phyloP scores from a whole-genome alignment of 805 yeast species.

The Wickerhamiella sorbophila region DNA sequence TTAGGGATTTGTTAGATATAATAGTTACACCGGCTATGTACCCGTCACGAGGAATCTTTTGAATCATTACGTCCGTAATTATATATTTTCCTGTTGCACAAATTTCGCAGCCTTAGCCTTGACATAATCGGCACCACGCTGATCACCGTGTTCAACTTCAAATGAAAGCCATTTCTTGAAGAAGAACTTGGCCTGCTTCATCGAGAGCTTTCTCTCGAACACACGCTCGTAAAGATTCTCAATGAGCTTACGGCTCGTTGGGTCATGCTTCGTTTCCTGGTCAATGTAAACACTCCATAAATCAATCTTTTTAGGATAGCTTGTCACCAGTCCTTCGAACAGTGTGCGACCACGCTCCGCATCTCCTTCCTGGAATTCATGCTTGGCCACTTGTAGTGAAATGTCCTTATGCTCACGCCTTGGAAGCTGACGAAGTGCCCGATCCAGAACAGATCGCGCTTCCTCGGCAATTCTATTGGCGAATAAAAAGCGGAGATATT shows the following conservation, averaged over 20 bases:
- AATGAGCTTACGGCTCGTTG: constrained; percentile 44
- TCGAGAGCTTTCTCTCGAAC: constrained; percentile 44
- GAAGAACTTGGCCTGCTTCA: constrained; percentile 89
- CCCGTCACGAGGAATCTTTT: no score
- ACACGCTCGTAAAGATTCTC: constrained; percentile 78
- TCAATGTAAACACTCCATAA: constrained; percentile 92
- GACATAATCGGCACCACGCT: constrained; percentile 62
- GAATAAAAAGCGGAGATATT: constrained; percentile 63
- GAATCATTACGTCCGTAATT: no score
- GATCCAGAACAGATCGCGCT: constrained; percentile 50
- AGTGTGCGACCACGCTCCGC: constrained; percentile 88
- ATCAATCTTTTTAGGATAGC: constrained; percentile 84
- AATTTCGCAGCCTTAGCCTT: constrained; percentile 83
- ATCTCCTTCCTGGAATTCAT: constrained; percentile 71
- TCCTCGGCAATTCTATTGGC: constrained; percentile 33
- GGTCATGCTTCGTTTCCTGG: constrained; percentile 61
- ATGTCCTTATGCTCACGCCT: constrained; percentile 32
- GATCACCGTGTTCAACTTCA: constrained; percentile 58
- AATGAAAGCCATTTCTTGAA: constrained; percentile 80
- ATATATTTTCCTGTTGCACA: constrained; percentile 30
- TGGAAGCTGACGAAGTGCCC: constrained; percentile 45
- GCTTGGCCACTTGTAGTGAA: constrained; percentile 75
- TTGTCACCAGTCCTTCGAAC: constrained; percentile 81
- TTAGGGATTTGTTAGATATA: no score
- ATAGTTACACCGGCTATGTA: no score